Conservation (phyloP, 106 monocot species). For the Agapanthus africanus region DNA sequence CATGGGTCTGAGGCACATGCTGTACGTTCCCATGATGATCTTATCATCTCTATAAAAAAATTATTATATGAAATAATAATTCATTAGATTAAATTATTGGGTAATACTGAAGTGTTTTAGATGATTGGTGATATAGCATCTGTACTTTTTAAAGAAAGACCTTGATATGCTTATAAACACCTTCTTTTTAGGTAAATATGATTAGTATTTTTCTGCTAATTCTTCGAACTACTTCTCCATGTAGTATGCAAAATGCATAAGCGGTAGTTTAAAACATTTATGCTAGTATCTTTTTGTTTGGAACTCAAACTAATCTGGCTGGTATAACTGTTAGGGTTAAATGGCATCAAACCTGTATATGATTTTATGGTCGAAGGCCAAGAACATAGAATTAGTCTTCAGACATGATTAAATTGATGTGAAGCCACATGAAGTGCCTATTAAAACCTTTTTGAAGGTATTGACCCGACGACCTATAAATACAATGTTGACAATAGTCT, state of each 20-base stretch:
- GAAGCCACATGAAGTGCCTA: background rate
- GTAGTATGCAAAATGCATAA: too few species aligned
- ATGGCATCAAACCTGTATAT: background rate
- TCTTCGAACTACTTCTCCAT: too few species aligned
- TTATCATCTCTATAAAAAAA: background rate
- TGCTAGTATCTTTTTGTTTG: background rate
- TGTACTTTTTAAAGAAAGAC: background rate
- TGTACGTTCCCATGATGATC: conserved; percentile 44
- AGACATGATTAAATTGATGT: background rate
- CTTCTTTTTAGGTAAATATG: too few species aligned
- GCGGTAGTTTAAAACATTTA: too few species aligned
- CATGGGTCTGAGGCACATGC: conserved; percentile 82
- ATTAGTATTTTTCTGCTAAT: too few species aligned
- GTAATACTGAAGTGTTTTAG: background rate
- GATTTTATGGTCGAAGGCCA: background rate
- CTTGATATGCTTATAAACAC: background rate
- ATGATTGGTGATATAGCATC: background rate
- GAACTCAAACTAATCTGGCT: background rate
- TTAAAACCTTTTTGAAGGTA: too few species aligned
- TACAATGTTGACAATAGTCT: background rate
- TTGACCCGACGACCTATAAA: background rate
- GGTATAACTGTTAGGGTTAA: background rate
- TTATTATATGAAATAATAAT: background rate
- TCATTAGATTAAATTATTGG: background rate
- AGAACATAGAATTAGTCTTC: background rate